Base-by-base conservation (phyloP, 106 monocot species). In the Dendrobium officinale region DNA sequence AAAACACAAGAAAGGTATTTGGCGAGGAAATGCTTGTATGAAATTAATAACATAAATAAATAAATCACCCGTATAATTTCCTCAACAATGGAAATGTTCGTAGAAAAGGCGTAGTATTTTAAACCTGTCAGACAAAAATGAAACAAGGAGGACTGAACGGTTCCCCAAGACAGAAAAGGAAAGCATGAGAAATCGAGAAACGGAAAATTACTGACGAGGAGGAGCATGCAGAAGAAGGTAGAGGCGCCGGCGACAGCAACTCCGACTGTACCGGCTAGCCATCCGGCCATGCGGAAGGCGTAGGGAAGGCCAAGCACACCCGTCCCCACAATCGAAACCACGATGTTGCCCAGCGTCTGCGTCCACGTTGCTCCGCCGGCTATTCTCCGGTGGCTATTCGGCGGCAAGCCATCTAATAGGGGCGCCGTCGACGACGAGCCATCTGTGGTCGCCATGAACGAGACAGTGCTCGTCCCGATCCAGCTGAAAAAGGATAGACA, bases 271-370 rank as follows among this genome's bases (percentile, higher is more conserved):
- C 89, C 89, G 6, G 87, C 83, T 56, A 87, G 20, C 92, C 92
- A 92, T 3, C 92, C 92, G 22, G 92, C 87, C 41, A 84, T 33
- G 43, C 87, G 79, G 73, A 92, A 92, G 19, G 92, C 89, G 80
- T 85, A 92, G 78, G 92, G 92, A 11, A 92, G 89, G 43, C 89
- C 87, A 19, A 92, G 85, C 22, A 92, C 85, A 3, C 91, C 91
- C 1, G 91, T 92, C 0, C 91, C 91, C 0, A 92, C 83, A 40
- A 92, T 84, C 19, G 92, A 92, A 20, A 92, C 89, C 43, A 92
- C 81, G 56, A 92, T 83, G 75, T 92, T 89, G 4, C 89, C 87
- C 37, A 92, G 80, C 1, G 92, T 92, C 87, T 92, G 92, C 6
- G 82, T 81, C 78, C 42, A 82, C 84, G 92, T 89, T 13, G 92